Evolutionary conservation across 306 rosid genomes (phyloP).

Genomic region (Casuarina cunninghamiana): DNA sequence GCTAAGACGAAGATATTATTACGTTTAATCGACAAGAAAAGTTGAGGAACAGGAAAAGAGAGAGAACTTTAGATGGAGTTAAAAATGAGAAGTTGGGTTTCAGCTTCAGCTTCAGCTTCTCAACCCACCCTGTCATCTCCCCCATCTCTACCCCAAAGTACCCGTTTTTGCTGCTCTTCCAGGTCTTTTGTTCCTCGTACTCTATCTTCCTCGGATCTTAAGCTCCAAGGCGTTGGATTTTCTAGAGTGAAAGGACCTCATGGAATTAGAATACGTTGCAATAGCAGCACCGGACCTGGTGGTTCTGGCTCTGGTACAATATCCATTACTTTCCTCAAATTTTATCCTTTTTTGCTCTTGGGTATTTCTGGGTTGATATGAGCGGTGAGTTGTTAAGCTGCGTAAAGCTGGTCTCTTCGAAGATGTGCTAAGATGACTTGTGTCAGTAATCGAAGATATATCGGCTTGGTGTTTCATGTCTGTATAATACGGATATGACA

Average conservation of each 20-base stretch:
- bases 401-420: not conserved
- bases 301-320: slow-evolving; percentile 9
- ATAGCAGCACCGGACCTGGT: not conserved
- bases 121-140: not conserved
- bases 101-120: slow-evolving; percentile 5
- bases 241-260: slow-evolving; percentile 3
- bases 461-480: not conserved
- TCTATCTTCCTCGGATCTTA: not conserved
- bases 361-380: not conserved
- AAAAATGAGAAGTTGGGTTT: not conserved
- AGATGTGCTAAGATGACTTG: not conserved
- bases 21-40: not conserved
- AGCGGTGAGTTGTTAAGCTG: not conserved
- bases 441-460: not conserved
- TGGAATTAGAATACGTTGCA: not conserved
- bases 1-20: not conserved
- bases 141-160: not conserved
- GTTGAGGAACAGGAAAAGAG: not conserved
- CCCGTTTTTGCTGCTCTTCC: not conserved
- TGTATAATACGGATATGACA: not conserved
- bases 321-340: not conserved
- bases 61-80: not conserved
- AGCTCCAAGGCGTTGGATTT: not conserved
- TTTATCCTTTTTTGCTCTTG: not conserved
- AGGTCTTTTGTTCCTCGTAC: not conserved